Evolutionary conservation across 139 green algal genomes (phyloP).

Genomic region (Micromonas pusilla): DNA sequence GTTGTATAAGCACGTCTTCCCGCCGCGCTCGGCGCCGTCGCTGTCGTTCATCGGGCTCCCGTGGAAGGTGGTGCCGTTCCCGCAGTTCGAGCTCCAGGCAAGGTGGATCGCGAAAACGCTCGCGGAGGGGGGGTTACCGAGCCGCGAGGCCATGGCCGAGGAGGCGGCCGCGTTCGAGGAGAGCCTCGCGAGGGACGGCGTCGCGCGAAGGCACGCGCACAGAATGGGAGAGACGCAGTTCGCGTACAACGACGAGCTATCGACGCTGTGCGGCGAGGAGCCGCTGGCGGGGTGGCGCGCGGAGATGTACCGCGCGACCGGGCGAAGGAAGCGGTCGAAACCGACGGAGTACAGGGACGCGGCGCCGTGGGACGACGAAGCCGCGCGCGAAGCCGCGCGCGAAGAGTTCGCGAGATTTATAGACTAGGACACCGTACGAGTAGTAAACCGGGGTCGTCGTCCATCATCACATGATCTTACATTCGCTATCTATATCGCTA

Average conservation of each 20-base stretch:
- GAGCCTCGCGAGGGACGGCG: not conserved
- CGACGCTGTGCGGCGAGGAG: not conserved
- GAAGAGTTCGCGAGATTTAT: not conserved
- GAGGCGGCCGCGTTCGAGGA: not conserved
- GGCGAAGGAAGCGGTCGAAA: not conserved
- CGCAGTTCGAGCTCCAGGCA: constrained; percentile 50
- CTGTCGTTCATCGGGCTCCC: constrained; percentile 68
- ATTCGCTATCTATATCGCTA: too few relatives aligned
- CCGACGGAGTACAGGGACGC: constrained; percentile 18
- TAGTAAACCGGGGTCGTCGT: too few relatives aligned
- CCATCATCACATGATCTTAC: too few relatives aligned
- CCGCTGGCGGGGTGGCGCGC: not conserved
- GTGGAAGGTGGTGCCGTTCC: constrained; percentile 63
- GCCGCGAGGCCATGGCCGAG: not conserved
- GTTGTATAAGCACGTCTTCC: constrained; percentile 64
- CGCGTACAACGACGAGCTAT: constrained; percentile 20
- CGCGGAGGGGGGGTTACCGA: not conserved
- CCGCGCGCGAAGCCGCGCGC: not conserved
- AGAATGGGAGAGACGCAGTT: constrained; percentile 17
- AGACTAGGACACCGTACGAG: too few relatives aligned
- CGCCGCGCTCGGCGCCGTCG: constrained; percentile 41
- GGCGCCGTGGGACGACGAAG: not conserved
- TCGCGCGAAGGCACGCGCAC: constrained; percentile 11
- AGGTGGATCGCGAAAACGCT: constrained; percentile 12
- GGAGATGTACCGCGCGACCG: constrained; percentile 20